Evolutionary conservation across 306 rosid species (phyloP), one percentile per base, ranked within the genome.

Genomic region (Pyrus communis): DNA sequence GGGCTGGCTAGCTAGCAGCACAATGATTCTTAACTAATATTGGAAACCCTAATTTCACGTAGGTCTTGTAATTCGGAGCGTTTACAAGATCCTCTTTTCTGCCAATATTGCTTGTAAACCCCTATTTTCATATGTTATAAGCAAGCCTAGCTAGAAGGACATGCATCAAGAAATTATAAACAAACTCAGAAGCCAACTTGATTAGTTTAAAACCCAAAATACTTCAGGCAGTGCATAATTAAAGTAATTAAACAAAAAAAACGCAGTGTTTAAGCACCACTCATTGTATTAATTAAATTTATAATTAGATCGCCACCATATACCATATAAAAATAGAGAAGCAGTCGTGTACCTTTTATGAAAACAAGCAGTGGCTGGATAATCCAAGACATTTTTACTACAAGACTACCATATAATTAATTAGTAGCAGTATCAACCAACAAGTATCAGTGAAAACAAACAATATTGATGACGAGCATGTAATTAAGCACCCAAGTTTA

Each of bases 391-490:
- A 30, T 38, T 42, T 49, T 14, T 33, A 62, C 43, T 6, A 10
- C 28, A 43, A 27, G 40, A 25, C 21, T 17, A n/a, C 19, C 42
- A 60, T 33, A 42, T 22, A 42, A 59, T 45, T 13, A 45, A 11
- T 30, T 43, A 60, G 76, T 49, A 61, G 22, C 33, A 62, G 60
- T 0, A 74, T 58, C 70, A 74, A 45, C 59, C 51, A 66, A 51
- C 59, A 25, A 21, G 2, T 14, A 12, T 10, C 15, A 67, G 23
- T 51, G 31, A 49, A 62, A 68, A 63, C 73, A 42, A 70, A 62
- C 31, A 71, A 62, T 49, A 75, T 68, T 38, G 83, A 77, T 84
- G 87, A 78, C 71, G 71, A 65, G 30, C 42, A 35, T 46, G 27
- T 74, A 69, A 64, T 64, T 69, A 45, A 68, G 68, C 73, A 40